Conservation (phyloP, 352 stramenopile species). For the Globisporangium sylvaticum region DNA sequence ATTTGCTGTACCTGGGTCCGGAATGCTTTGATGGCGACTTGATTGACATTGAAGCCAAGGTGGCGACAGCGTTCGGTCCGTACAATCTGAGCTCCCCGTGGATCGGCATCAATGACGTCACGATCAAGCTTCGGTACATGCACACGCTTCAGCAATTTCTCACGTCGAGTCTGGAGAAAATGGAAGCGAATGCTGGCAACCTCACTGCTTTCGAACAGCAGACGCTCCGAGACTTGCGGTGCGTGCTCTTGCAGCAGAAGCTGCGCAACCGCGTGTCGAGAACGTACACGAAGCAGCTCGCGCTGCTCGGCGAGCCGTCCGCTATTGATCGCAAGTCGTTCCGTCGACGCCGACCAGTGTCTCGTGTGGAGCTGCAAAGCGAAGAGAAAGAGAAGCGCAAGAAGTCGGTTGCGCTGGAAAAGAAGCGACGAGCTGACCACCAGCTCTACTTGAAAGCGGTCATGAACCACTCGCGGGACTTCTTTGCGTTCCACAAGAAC, state of each 20-base stretch:
- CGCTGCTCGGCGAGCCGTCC: conserved; percentile 57
- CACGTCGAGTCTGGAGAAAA: conserved; percentile 49
- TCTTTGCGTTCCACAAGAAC: conserved; percentile 86
- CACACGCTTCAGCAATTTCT: conserved; percentile 71
- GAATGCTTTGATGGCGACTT: conserved; percentile 67
- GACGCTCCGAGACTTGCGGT: conserved; percentile 60
- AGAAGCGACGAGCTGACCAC: conserved; percentile 71
- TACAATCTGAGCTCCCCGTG: conserved; percentile 56
- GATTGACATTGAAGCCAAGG: conserved; percentile 53
- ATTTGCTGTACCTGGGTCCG: conserved; percentile 57
- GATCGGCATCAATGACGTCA: conserved; percentile 67
- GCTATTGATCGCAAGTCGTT: conserved; percentile 75
- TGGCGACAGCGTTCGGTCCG: conserved; percentile 45
- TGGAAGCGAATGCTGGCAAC: conserved; percentile 37
- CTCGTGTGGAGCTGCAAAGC: conserved; percentile 56
- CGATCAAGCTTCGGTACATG: conserved; percentile 70
- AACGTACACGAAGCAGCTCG: conserved; percentile 58
- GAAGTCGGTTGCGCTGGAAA: conserved; percentile 78
- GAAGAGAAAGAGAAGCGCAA: conserved; percentile 79
- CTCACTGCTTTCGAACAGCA: conserved; percentile 40
- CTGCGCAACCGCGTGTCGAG: conserved; percentile 57
- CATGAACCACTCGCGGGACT: conserved; percentile 81
- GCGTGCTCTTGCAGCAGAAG: conserved; percentile 70
- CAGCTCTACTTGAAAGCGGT: conserved; percentile 80
- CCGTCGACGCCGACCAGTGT: conserved; percentile 58